Base-by-base conservation (phyloP, 257 asterid species). In the Petunia axillaris region DNA sequence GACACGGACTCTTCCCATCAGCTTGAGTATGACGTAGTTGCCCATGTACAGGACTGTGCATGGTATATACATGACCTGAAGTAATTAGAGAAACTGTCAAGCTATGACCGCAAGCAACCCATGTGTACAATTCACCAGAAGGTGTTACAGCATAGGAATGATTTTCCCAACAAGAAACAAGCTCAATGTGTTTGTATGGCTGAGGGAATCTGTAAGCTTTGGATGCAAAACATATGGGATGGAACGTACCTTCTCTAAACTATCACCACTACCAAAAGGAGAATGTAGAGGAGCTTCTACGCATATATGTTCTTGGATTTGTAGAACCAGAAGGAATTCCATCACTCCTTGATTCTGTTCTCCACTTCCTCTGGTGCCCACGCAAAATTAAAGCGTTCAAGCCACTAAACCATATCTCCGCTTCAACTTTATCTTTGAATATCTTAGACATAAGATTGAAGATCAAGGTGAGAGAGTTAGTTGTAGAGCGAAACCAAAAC, bases 371-470 rank as follows among this genome's bases (percentile, higher is more conserved):
- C 86, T 91, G 97, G 85, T 88, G 96, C 77, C 93, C 85, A 9
- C 93, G 95, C 65, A 96, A 91, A 82, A 93, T 86, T 89, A 94
- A 82, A 76, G 98, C 98, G 90, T 94, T 93, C 77, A 94, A 89
- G 77, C 98, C 98, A 81, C 97, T 93, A 87, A 94, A 93, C 98
- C 98, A 94, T 62, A 93, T 97, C 89, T 94, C 98, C 80, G 98
- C 97, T 89, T 94, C 98, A 85, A 93, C 98, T 89, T 94, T 94
- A 81, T 94, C 98, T 87, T 94, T 94, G 80, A 97, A 94, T 84
- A 94, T 94, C 98, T 94, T 82, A 65, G 79, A 83, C 82, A 81
- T 66, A 60, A 71, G 76, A 77, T 77, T 75, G 59, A 60, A 53
- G 59, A 60, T 59, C 85, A 80, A 63, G 57, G 80, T 64, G 66